Evolutionary conservation across 345 rosid genomes (phyloP), one percentile per base, ranked within the genome.

Genomic region (Eucalyptus curtisii): DNA sequence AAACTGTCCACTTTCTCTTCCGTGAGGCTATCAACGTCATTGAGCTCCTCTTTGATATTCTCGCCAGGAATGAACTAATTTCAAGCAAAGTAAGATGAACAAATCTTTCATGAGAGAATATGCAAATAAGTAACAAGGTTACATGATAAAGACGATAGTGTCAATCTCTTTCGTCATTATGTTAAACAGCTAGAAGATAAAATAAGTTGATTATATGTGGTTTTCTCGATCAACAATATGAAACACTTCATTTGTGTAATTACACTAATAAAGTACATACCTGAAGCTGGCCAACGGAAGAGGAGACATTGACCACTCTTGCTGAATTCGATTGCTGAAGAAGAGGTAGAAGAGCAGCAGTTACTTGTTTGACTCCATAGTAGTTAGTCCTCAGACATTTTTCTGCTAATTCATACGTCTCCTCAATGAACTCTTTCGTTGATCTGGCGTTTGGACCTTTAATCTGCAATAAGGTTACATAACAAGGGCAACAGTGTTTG

Each of bases 261-360:
- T 37, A 40, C 47, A 5, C 15, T 37, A 20, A 19, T 68, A 20
- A 68, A 68, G 24, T 37, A 40, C 24, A 13, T 82, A 89, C 92
- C 88, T 88, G 76, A 37, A 87, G 76, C 89, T 30, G 84, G 59
- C 90, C 91, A 19, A 88, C 5, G 24, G 33, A 8, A 55, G 91
- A 92, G 86, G 92, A 84, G 24, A 90, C 52, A 79, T 91, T 91
- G 30, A 91, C 87, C 37, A 89, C 80, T 61, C 57, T 91, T 27
- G 91, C 44, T 13, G 85, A 89, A 55, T 49, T 19, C 2, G 91
- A 87, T 15, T 50, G 89, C 49, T 88, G 89, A 81, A 86, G 88
- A 48, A 88, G 86, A 13, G 90, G 90, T 64, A 90, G 64, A 33
- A 89, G 87, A 27, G 87, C 89, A 61, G 59, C 87, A 10, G 90